Evolutionary conservation across 768 basidiomycete species (phyloP), one percentile per base, ranked within the genome.

Genomic region (Boletus subcaerulescens): DNA sequence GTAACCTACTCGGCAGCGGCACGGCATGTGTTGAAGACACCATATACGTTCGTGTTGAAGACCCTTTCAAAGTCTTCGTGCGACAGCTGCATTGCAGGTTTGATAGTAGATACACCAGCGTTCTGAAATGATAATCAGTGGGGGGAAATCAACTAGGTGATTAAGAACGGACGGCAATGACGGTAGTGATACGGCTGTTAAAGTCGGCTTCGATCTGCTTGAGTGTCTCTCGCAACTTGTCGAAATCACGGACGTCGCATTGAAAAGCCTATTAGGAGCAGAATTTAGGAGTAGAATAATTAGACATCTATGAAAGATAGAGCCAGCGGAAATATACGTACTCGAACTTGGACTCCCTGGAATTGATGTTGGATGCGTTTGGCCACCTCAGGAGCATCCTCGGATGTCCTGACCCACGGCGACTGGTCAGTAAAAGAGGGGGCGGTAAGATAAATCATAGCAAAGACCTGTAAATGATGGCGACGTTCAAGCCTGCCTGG

Each of bases 21-120:
- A 13, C 81, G 77, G 17, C 80, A 77, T 5, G 78, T 79, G 56
- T 86, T 85, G 74, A 85, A 86, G 1, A 85, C 85, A 2, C 85
- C 86, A 29, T 77, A 80, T 9, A 87, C 84, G 56, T 87, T 88
- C 15, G 81, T 79, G 46, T 75, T 74, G 57, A 77, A 86, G 0
- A 86, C 77, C 13, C 65, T 69, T 2, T 73, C 62, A 69, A 84
- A 87, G 52, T 88, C 86, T 0, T 82, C 78, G 5, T 72, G 61
- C 1, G 73, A 74, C 53, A 87, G 67, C 3, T 87, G 81, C 22
- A 84, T 46, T 0, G 85, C 84, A 0, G 82, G 80, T 67, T 86
- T 87, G 41, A 83, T 76, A 38, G 83, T 76, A 0, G 85, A 84
- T 14, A 84, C 76, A 3, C 85, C 86, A 0, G 86, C 81, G 44